These are phyloP conservation scores for Backusella sp. DNA, from an alignment of 192 early-diverging fungal genomes.

Conservation along the genomic window DNA sequence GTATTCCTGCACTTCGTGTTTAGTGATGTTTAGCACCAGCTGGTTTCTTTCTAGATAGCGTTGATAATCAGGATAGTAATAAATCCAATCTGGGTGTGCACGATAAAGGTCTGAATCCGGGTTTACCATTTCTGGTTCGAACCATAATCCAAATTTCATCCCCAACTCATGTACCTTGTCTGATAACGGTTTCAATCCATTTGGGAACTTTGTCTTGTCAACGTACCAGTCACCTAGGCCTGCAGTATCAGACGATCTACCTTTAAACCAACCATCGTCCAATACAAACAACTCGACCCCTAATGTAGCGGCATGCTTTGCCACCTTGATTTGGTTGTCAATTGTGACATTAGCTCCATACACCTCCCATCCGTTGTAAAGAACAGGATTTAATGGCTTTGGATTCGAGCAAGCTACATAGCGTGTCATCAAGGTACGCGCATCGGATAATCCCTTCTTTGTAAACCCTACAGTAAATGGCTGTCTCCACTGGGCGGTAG, in stretches of 20 bases:
- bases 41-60: constrained; percentile 12
- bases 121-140: constrained; percentile 32
- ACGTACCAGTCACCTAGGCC: constrained; percentile 29
- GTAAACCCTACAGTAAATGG: constrained; percentile 19
- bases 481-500: not conserved
- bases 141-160: constrained; percentile 31
- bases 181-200: constrained; percentile 20
- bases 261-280: constrained; percentile 31
- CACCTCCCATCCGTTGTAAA: constrained; percentile 29
- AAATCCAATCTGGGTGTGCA: constrained; percentile 27
- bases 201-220: constrained; percentile 20
- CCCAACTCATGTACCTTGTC: constrained; percentile 19
- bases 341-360: constrained; percentile 4
- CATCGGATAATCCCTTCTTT: constrained; percentile 1
- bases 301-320: constrained; percentile 1
- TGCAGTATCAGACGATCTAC: constrained; percentile 10
- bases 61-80: constrained; percentile 17
- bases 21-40: constrained; percentile 19
- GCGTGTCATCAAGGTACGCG: constrained; percentile 5
- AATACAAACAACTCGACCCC: constrained; percentile 26
- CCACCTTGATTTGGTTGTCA: constrained; percentile 4
- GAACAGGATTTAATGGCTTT: constrained; percentile 2
- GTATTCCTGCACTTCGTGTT: constrained; percentile 18
- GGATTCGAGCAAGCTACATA: not conserved
- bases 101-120: constrained; percentile 23